These are phyloP conservation scores for Sclerotinia spermophila DNA, from an alignment of 2,329 filamentous ascomycete species.

Conservation along the genomic window DNA sequence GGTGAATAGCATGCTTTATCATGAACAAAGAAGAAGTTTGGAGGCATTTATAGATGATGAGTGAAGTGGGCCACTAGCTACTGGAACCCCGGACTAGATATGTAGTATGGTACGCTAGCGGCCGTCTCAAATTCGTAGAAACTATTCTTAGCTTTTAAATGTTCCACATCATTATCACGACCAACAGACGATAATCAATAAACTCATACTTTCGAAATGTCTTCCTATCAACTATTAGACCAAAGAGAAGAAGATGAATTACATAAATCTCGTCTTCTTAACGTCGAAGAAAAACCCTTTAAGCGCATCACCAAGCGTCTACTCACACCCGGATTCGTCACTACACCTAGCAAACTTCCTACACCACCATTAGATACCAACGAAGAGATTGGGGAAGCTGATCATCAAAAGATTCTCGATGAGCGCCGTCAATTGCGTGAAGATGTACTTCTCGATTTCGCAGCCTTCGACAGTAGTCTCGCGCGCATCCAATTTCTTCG, in stretches of 20 bases:
- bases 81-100: slow-evolving; percentile 3
- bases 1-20: not conserved
- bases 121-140: slow-evolving; percentile 5
- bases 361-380: slow-evolving; percentile 63
- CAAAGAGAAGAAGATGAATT: slow-evolving; percentile 77
- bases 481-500: slow-evolving; percentile 83
- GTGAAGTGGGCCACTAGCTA: not conserved
- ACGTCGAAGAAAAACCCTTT: slow-evolving; percentile 90
- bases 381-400: slow-evolving; percentile 41
- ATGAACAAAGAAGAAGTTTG: slow-evolving; percentile 1
- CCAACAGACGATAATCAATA: not conserved
- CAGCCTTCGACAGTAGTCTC: slow-evolving; percentile 80
- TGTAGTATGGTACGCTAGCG: slow-evolving; percentile 6
- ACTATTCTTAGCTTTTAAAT: not conserved
- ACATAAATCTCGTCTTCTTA: slow-evolving; percentile 81
- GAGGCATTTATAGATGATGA: slow-evolving; percentile 14
- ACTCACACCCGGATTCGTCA: slow-evolving; percentile 62
- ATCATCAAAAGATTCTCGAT: slow-evolving; percentile 49
- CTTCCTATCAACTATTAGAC: slow-evolving; percentile 64
- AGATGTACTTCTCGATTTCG: slow-evolving; percentile 83
- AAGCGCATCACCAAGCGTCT: slow-evolving; percentile 83
- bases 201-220: slow-evolving; percentile 41
- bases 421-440: slow-evolving; percentile 70
- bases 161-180: not conserved
- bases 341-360: slow-evolving; percentile 51